Evolutionary conservation across 2,329 filamentous ascomycete genomes (phyloP), one percentile per base, ranked within the genome.

Genomic region (Sporothrix mexicana): DNA sequence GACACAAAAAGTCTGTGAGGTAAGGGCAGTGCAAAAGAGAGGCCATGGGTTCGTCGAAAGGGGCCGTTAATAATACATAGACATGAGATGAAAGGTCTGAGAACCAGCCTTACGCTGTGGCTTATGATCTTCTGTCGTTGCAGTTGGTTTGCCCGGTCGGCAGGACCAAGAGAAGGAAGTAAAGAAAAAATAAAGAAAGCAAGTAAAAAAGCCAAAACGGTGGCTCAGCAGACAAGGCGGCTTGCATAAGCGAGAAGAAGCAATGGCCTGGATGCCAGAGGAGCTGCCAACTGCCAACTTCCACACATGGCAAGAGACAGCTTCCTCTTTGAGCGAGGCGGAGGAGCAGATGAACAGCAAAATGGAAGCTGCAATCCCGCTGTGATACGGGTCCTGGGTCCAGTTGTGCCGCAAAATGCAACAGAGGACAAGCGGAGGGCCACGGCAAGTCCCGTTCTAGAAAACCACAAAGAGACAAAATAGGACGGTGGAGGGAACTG

Each of bases 391-490:
- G 15, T 23, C 10, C 17, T 23, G 7, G 59, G n/a, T 15, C 20
- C 13, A 36, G 59, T 13, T 17, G 30, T 62, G 59, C 59, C 59
- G 59, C 59, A 66, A n/a, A 66, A 66, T 66, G 45, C 43, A 43
- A 45, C 10, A 62, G 25, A 25, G 20, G 59, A 43, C 36, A 17
- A 49, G 12, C 62, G 62, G 62, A 47, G 20, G 25, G 43, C 43
- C 47, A 49, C 43, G 43, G 62, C 5, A 66, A 49, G 43, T 49
- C 62, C 62, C 43, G 43, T 66, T 49, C 23, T 49, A 66, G 62
- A 30, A 6, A 20, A 25, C 36, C 10, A 61, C 3, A 8, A 10
- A 61, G 23, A 30, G 30, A 36, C 25, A 8, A 7, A n/a, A n/a
- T 17, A 20, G n/a, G 53, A 23, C 23, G 23, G 1, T n/a, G 15